Conservation (phyloP, 768 basidiomycete genomes). For the Lactifluus rugatus region DNA sequence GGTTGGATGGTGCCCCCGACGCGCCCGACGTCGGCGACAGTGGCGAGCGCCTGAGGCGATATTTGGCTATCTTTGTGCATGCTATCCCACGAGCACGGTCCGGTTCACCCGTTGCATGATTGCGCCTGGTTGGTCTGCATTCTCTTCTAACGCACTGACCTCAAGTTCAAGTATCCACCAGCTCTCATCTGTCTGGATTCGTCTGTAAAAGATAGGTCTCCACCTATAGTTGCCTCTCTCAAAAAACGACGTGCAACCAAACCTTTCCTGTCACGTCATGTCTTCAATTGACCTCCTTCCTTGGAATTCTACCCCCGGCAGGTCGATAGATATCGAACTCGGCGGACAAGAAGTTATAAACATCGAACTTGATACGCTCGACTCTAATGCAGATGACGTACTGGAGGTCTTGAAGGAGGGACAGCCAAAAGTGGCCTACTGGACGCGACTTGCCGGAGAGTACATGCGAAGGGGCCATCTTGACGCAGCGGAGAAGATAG, state of each 20-base stretch:
- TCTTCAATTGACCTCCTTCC: slow-evolving; percentile 11
- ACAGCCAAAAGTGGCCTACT: slow-evolving; percentile 61
- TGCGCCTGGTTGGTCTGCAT: neutral
- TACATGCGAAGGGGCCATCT: slow-evolving; percentile 77
- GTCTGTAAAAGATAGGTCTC: neutral
- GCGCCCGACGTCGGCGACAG: slow-evolving; percentile 21
- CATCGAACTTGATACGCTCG: slow-evolving; percentile 81
- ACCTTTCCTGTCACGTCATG: neutral
- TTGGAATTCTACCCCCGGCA: slow-evolving; percentile 19
- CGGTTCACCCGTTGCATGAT: neutral
- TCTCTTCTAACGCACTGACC: neutral
- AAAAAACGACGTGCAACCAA: neutral
- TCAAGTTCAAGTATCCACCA: neutral
- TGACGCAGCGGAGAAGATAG: slow-evolving; percentile 69
- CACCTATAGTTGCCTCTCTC: neutral
- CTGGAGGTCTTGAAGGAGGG: slow-evolving; percentile 64
- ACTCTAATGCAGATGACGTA: slow-evolving; percentile 67
- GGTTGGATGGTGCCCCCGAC: slow-evolving; percentile 17
- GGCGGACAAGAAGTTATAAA: slow-evolving; percentile 80
- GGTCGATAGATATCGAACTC: slow-evolving; percentile 64
- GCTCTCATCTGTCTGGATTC: neutral
- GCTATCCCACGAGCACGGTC: slow-evolving; percentile 3
- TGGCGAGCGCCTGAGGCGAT: slow-evolving; percentile 13
- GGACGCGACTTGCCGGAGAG: slow-evolving; percentile 79
- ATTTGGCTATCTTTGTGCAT: slow-evolving; percentile 18